phyloP scores from a whole-genome alignment of 345 rosid genomes.

The Tarenaya hassleriana region DNA sequence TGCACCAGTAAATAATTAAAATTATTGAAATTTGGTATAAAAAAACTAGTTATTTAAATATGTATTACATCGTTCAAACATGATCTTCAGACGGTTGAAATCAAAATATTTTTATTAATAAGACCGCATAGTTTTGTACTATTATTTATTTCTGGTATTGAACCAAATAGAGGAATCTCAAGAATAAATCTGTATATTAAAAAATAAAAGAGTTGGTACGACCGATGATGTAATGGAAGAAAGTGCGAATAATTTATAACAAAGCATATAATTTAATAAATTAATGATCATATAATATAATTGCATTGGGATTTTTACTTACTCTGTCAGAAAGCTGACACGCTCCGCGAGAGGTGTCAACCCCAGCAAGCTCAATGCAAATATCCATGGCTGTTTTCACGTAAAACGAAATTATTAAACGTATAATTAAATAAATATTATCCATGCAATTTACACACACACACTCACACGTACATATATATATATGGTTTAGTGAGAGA shows the following conservation, averaged over 20 bases:
- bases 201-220: not conserved
- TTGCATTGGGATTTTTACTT: conserved; percentile 27
- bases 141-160: too few relatives aligned
- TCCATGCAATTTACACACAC: too few relatives aligned
- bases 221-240: too few relatives aligned
- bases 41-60: not conserved
- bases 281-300: conserved; percentile 1
- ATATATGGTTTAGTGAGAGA: not conserved
- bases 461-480: not conserved
- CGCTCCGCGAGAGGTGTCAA: conserved; percentile 85
- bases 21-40: not conserved
- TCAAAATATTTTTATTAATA: too few relatives aligned
- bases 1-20: conserved; percentile 10
- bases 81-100: not conserved
- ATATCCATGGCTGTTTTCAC: conserved; percentile 66
- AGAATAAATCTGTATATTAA: not conserved
- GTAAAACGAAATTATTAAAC: not conserved
- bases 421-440: too few relatives aligned
- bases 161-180: too few relatives aligned
- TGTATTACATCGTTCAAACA: too few relatives aligned
- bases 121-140: too few relatives aligned
- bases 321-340: conserved; percentile 93
- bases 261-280: not conserved
- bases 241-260: not conserved
- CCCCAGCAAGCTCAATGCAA: conserved; percentile 79